Base-by-base conservation (phyloP, 768 basidiomycete genomes). In the Xerocomellus dryophilus region DNA sequence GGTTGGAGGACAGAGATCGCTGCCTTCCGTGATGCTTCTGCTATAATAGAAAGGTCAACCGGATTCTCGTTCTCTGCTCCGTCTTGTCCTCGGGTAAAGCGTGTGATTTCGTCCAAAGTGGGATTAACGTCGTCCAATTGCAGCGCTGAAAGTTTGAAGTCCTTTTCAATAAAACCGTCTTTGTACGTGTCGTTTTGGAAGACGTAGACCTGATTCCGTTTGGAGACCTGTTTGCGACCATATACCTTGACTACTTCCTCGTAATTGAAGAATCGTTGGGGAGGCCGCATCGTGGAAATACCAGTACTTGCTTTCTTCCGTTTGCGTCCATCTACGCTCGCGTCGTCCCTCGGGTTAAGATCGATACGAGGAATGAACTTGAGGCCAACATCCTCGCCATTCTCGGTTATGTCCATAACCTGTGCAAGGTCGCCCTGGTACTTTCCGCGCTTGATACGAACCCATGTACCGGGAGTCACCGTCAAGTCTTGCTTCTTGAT, bases 321-420 rank as follows among this genome's bases (percentile, higher is more conserved):
- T 71, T 96, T 96, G 65, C 84, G 85, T 29, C 82, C 81, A 58
- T 78, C 84, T 27, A 83, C 78, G 0, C 76, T 75, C 9, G 79
- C 71, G 35, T 92, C 90, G 54, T 97, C 94, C 51, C 86, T 84
- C 31, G 96, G 96, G 54, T 87, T 91, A 48, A 98, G 78, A 73
- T 99, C 97, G 67, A 99, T 97, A 64, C 97, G 90, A n/a, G 97
- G 97, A 54, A 99, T 83, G 66, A 97, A 93, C 67, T 92, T 89
- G 62, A 98, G 79, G 1, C 90, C 93, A 44, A 94, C 88, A 47
- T 93, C 90, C 65, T 98, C 95, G 49, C 91, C 88, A 53, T 91
- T 92, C 72, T 98, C 91, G 18, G 90, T 90, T 56, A 96, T 81
- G 66, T 97, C 95, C 73, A 96, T 78, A 46, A 99, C 92, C 68